phyloP scores from a whole-genome alignment of 768 basidiomycete species.

The Amanita muscaria region DNA sequence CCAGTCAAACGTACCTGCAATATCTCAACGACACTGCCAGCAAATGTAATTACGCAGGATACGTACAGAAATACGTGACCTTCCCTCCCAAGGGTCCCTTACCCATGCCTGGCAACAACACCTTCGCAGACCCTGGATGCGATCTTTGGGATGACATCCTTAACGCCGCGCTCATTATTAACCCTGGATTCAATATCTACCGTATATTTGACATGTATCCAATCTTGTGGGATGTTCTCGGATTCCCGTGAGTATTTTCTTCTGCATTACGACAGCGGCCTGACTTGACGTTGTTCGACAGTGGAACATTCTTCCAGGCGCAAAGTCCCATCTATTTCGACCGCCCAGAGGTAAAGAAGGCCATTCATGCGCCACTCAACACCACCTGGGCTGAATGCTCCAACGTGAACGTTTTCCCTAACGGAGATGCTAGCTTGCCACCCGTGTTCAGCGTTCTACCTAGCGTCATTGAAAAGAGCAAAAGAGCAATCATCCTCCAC shows the following conservation, averaged over 20 bases:
- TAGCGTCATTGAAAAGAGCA: constrained; percentile 67
- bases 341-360: constrained; percentile 55
- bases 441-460: constrained; percentile 60
- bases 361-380: constrained; percentile 60
- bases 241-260: constrained; percentile 54
- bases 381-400: constrained; percentile 61
- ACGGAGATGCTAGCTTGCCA: constrained; percentile 52
- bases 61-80: constrained; percentile 51
- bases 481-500: constrained; percentile 59
- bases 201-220: constrained; percentile 72
- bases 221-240: constrained; percentile 70
- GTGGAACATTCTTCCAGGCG: constrained; percentile 44
- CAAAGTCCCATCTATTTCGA: constrained; percentile 68
- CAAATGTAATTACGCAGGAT: constrained; percentile 55
- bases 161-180: constrained; percentile 48
- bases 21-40: constrained; percentile 44
- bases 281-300: constrained; percentile 14
- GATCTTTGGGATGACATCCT: constrained; percentile 64
- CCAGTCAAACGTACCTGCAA: constrained; percentile 52
- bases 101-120: constrained; percentile 57
- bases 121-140: constrained; percentile 39
- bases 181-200: constrained; percentile 74
- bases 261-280: background rate
- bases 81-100: constrained; percentile 62
- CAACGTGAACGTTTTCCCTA: constrained; percentile 48